These are phyloP conservation scores for Magnusiomyces clavatus DNA, from an alignment of 1,139 yeast genomes.

Conservation along the genomic window DNA sequence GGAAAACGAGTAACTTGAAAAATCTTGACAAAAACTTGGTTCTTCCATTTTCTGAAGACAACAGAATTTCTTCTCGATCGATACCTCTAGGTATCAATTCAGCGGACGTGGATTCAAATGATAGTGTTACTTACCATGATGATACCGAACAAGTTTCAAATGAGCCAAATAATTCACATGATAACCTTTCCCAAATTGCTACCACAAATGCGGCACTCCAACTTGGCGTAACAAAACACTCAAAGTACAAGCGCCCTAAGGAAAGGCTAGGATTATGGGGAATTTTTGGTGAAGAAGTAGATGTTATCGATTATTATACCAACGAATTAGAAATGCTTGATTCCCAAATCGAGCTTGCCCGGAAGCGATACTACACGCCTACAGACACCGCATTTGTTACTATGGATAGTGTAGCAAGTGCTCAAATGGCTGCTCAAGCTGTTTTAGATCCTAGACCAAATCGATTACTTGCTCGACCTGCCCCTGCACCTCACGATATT, in stretches of 20 bases:
- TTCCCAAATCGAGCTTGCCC: slow-evolving; percentile 43
- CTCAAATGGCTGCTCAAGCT: slow-evolving; percentile 87
- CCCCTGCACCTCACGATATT: slow-evolving; percentile 85
- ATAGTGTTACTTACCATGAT: no score
- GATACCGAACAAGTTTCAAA: no score
- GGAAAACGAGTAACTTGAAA: slow-evolving; percentile 14
- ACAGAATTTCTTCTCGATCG: slow-evolving; percentile 7
- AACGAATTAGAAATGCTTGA: slow-evolving; percentile 51
- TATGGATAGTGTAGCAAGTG: slow-evolving; percentile 77
- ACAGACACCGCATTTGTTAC: slow-evolving; percentile 65
- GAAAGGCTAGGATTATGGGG: slow-evolving; percentile 43
- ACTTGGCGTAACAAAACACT: slow-evolving; percentile 10
- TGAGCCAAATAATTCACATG: no score
- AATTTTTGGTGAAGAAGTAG: slow-evolving; percentile 50
- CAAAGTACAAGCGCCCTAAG: slow-evolving; percentile 33
- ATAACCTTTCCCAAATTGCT: neutral
- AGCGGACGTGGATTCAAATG: no score
- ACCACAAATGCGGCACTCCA: slow-evolving; percentile 7
- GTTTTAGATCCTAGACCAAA: slow-evolving; percentile 73
- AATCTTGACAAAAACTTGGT: slow-evolving; percentile 5
- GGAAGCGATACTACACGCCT: slow-evolving; percentile 37
- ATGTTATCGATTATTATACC: slow-evolving; percentile 56
- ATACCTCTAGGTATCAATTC: slow-evolving; percentile 6
- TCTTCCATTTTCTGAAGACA: slow-evolving; percentile 10
- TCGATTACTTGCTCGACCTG: slow-evolving; percentile 62